A percentile compares a stretch with the other conserved stretches of the same genome.
Conservation (phyloP, 768 basidiomycete genomes). For the Boletus huronensis region DNA sequence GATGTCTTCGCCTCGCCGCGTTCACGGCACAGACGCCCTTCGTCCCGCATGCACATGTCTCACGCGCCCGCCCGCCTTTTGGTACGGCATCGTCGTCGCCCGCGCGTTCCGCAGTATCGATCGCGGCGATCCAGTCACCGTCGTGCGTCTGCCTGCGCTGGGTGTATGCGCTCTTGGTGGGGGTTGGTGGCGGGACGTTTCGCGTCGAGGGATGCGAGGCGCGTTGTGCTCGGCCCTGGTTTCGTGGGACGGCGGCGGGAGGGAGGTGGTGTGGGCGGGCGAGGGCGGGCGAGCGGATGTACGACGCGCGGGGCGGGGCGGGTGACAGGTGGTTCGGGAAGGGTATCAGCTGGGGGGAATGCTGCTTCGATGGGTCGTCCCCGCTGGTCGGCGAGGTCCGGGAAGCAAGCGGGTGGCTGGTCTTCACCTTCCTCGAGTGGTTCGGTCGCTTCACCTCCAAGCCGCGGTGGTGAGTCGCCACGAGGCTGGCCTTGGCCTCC, state of each 20-base stretch:
- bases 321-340: background rate
- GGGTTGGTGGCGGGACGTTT: background rate
- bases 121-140: background rate
- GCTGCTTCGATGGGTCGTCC: background rate
- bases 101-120: background rate
- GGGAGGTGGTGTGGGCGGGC: conserved; percentile 7
- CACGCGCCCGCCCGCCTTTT: background rate
- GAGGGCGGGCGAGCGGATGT: background rate
- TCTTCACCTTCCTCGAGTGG: background rate
- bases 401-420: background rate
- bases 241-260: background rate
- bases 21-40: background rate
- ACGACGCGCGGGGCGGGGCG: background rate
- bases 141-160: background rate
- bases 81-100: background rate
- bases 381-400: background rate
- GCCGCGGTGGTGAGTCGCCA: background rate
- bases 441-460: background rate
- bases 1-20: too few species aligned
- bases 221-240: background rate
- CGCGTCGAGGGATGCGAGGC: background rate
- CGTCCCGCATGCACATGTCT: background rate
- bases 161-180: background rate
- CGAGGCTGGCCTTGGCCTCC: background rate
- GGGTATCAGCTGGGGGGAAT: background rate